phyloP scores from a whole-genome alignment of 2,329 filamentous ascomycete species.

The Ceratocystis diversiconidia region DNA sequence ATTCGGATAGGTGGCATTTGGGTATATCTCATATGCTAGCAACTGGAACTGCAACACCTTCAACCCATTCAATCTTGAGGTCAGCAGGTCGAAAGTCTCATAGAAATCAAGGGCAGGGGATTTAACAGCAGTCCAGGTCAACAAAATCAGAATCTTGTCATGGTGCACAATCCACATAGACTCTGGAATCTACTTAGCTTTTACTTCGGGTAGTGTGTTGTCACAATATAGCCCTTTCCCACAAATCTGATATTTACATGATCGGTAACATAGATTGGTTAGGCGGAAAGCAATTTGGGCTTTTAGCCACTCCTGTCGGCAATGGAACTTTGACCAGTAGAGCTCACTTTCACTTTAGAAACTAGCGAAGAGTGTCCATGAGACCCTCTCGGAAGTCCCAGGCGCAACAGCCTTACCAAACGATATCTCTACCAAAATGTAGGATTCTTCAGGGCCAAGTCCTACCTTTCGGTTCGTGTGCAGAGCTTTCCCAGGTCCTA shows the following conservation, averaged over 20 bases:
- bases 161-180: conserved; percentile 58
- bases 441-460: conserved; percentile 54
- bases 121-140: conserved; percentile 53
- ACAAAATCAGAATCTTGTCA: conserved; percentile 57
- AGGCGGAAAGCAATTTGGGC: background rate
- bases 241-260: conserved; percentile 22
- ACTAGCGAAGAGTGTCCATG: background rate
- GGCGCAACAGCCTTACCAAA: conserved; percentile 45
- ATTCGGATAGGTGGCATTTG: background rate
- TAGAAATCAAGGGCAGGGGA: conserved; percentile 58
- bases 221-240: conserved; percentile 46
- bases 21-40: conserved; percentile 18
- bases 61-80: conserved; percentile 23
- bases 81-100: conserved; percentile 38
- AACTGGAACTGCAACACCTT: conserved; percentile 19
- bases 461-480: conserved; percentile 50
- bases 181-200: conserved; percentile 42
- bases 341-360: background rate
- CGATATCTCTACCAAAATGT: conserved; percentile 46
- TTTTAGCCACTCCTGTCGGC: background rate
- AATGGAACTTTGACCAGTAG: background rate
- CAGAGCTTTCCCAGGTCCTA: conserved; percentile 59
- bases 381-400: conserved; percentile 8
- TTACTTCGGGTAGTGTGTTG: conserved; percentile 46
- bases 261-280: background rate